Base-by-base conservation (phyloP, 805 yeast species). In the Kuraishia piskuri region DNA sequence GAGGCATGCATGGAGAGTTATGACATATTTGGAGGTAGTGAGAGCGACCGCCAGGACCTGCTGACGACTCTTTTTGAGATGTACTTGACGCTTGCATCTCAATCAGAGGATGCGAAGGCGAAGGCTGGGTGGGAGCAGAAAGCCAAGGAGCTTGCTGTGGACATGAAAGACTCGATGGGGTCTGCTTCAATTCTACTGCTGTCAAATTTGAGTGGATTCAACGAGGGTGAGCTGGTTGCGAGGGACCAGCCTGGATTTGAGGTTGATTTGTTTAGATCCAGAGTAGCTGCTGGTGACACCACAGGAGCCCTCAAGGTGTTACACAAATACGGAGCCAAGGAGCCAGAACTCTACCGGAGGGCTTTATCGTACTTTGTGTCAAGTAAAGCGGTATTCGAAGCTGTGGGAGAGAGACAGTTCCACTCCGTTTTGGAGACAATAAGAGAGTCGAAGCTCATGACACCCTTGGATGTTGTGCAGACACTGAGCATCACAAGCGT, bases 1-100 rank as follows among this genome's bases (percentile, higher is more conserved):
- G 99, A 94, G 65, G 97, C 98, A 0, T 90, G 96, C 60, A 69
- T 90, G 17, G 88, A 85, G 59, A 77, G 87, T 12, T 88, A 88
- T 63, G 90, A 85, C 53, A 77, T 77, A 54, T 88, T 84, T 62
- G 94, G 87, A 52, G 92, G 94, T 0, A 75, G 79, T 51, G 67
- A 67, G 3, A 80, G 78, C 56, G 97, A 92, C 61, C 81, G 83
- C 59, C 78, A 78, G 51, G 95, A 86, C 49, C 75, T 92, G 48
- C 72, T 88, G 53, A 80, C 88, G 2, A 89, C 97, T 0, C 72
- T 92, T 44, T 87, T 83, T 61, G 97, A 92, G 61, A 74, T 89
- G 73, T 94, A 92, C 60, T 68, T 91, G 44, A 74, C 83, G 0
- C 67, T 88, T 56, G 80, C 88, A 0, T 70, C 68, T 20, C 65